Evolutionary conservation across 1,284 basidiomycete genomes (phyloP).

Genomic region (Marasmius sp.): DNA sequence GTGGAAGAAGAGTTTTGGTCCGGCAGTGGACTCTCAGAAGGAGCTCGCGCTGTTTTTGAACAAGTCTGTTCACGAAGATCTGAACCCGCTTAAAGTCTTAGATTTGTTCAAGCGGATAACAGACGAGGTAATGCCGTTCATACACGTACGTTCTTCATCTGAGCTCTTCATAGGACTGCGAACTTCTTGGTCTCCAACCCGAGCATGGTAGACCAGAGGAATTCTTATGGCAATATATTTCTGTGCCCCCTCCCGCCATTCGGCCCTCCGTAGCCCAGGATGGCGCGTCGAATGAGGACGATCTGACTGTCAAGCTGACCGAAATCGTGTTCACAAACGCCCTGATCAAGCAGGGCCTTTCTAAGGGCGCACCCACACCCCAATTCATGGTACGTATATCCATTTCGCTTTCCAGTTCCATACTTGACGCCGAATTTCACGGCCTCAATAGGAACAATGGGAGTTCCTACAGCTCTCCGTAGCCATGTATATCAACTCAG

Average conservation of each 20-base stretch:
- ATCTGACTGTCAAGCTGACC: slow-evolving; percentile 95
- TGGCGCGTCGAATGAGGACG: slow-evolving; percentile 97
- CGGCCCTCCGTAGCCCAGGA: slow-evolving; percentile 97
- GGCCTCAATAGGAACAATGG: slow-evolving; percentile 84
- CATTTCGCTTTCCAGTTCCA: slow-evolving; percentile 2
- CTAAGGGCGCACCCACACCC: slow-evolving; percentile 85
- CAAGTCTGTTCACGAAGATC: slow-evolving; percentile 89
- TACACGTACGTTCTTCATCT: not conserved
- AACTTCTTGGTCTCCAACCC: slow-evolving; percentile 90
- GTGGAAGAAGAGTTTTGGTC: slow-evolving; percentile 84
- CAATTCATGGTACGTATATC: slow-evolving; percentile 78
- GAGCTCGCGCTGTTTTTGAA: slow-evolving; percentile 85
- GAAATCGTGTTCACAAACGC: slow-evolving; percentile 97
- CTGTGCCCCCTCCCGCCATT: slow-evolving; percentile 97
- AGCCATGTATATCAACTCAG: slow-evolving; percentile 98
- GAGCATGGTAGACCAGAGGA: slow-evolving; percentile 93
- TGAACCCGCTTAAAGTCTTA: slow-evolving; percentile 93
- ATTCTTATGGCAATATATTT: slow-evolving; percentile 99
- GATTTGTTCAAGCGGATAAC: slow-evolving; percentile 94
- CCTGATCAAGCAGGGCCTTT: slow-evolving; percentile 88
- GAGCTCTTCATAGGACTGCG: slow-evolving; percentile 72
- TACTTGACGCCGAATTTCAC: slow-evolving; percentile 7
- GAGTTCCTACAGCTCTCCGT: slow-evolving; percentile 94
- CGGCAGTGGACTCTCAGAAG: slow-evolving; percentile 85
- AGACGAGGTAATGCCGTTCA: slow-evolving; percentile 66